Evolutionary conservation across 495 filamentous ascomycete genomes (phyloP).

Genomic region (Rusavskia elegans): DNA sequence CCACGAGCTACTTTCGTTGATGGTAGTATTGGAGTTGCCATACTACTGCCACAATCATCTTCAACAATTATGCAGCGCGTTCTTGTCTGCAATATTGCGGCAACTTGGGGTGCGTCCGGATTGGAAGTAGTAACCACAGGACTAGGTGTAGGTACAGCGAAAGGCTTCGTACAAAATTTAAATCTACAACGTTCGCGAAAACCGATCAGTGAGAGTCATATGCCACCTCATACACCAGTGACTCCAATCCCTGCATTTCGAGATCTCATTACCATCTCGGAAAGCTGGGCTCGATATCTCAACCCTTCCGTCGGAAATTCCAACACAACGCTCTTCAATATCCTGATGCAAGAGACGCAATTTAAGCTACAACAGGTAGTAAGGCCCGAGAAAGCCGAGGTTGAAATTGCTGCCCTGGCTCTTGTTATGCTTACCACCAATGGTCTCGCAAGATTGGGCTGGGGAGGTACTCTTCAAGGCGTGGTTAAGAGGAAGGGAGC

Average conservation of each 20-base stretch:
- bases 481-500: background rate
- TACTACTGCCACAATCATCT: too few species aligned
- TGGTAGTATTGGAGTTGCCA: constrained; percentile 3
- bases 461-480: constrained; percentile 1
- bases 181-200: too few species aligned
- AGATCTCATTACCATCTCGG: background rate
- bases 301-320: constrained; percentile 1
- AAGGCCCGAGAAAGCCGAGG: background rate
- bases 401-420: background rate
- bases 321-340: constrained; percentile 2
- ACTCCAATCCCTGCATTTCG: too few species aligned
- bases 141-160: too few species aligned
- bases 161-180: too few species aligned
- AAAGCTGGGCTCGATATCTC: constrained; percentile 4
- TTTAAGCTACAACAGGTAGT: too few species aligned
- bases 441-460: constrained; percentile 4
- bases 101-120: background rate
- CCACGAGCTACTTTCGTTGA: constrained; percentile 1
- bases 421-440: background rate
- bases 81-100: background rate
- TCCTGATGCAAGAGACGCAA: background rate
- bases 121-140: background rate
- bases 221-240: too few species aligned
- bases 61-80: background rate
- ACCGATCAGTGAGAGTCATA: too few species aligned